Evolutionary conservation across 108 stramenopile genomes (phyloP).

Genomic region (Poteriospumella lacustris): DNA sequence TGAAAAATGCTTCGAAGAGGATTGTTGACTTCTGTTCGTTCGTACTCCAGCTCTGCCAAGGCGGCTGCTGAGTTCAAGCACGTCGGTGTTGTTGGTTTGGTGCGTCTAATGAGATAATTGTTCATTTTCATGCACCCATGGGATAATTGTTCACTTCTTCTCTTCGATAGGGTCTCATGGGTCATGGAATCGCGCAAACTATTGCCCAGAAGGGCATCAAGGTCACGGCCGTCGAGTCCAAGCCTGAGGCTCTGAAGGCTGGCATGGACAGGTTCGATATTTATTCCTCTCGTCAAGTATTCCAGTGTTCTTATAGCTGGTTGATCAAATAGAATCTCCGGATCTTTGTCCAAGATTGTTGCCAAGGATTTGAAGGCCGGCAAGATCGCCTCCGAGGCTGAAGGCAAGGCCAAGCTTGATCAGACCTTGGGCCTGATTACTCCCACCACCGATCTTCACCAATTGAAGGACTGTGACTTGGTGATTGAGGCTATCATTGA

Average conservation of each 20-base stretch:
- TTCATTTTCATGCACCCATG: no score
- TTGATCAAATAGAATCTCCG: conserved; percentile 42
- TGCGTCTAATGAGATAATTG: no score
- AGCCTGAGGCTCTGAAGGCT: conserved; percentile 33
- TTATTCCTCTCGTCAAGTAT: background rate
- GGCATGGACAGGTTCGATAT: conserved; percentile 5
- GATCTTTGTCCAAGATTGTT: conserved; percentile 37
- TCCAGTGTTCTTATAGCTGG: background rate
- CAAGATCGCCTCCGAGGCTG: conserved; percentile 59
- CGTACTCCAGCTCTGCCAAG: background rate
- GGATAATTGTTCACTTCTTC: no score
- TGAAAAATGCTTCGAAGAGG: no score
- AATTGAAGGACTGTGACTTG: conserved; percentile 68
- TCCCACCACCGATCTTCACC: conserved; percentile 72
- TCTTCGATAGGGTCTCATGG: conserved; percentile 94
- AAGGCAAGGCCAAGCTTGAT: conserved; percentile 47
- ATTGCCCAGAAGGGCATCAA: conserved; percentile 67
- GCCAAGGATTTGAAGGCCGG: conserved; percentile 64
- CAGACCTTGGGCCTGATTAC: conserved; percentile 57
- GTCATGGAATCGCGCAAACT: conserved; percentile 82
- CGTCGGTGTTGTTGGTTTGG: conserved; percentile 82
- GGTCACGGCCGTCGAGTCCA: conserved; percentile 59
- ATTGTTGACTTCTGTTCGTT: no score
- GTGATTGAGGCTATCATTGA: conserved; percentile 93
- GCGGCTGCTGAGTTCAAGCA: conserved; percentile 53